A percentile compares a stretch with the other conserved stretches of the same genome.
phyloP scores from a whole-genome alignment of 768 basidiomycete genomes.

The Tricholoma flavovirens region DNA sequence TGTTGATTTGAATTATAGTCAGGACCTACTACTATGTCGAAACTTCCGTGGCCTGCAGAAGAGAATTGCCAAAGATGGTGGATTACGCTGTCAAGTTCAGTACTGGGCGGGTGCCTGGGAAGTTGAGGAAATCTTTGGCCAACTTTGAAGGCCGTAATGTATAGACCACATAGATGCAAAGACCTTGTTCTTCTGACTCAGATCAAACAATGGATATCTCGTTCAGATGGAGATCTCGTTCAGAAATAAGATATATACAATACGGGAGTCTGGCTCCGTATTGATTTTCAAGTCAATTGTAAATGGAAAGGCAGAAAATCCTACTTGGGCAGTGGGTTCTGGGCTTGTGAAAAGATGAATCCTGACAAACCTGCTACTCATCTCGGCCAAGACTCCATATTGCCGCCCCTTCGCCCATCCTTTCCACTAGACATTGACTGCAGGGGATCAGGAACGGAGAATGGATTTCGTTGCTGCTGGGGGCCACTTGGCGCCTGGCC shows the following conservation, averaged over 20 bases:
- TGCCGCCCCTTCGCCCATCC: conserved; percentile 52
- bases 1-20: conserved; percentile 37
- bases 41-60: conserved; percentile 71
- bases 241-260: conserved; percentile 9
- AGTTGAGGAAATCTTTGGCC: conserved; percentile 75
- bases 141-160: conserved; percentile 23
- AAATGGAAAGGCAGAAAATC: not conserved
- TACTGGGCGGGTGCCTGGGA: conserved; percentile 98
- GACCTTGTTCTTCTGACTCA: not conserved
- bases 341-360: not conserved
- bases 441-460: conserved; percentile 31
- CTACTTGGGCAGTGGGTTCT: conserved; percentile 5
- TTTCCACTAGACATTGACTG: conserved; percentile 40
- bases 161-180: not conserved
- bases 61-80: conserved; percentile 75
- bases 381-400: conserved; percentile 72
- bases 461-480: conserved; percentile 37
- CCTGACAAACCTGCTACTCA: conserved; percentile 17
- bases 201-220: conserved; percentile 10
- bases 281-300: conserved; percentile 9
- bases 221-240: conserved; percentile 10
- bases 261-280: conserved; percentile 19
- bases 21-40: conserved; percentile 81
- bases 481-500: conserved; percentile 33
- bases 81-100: conserved; percentile 65